Percentiles rank a stretch among this genome's conserved stretches.
phyloP scores from a whole-genome alignment of 176 grass and related monocot species.

The Ampelocalamus luodianensis region DNA sequence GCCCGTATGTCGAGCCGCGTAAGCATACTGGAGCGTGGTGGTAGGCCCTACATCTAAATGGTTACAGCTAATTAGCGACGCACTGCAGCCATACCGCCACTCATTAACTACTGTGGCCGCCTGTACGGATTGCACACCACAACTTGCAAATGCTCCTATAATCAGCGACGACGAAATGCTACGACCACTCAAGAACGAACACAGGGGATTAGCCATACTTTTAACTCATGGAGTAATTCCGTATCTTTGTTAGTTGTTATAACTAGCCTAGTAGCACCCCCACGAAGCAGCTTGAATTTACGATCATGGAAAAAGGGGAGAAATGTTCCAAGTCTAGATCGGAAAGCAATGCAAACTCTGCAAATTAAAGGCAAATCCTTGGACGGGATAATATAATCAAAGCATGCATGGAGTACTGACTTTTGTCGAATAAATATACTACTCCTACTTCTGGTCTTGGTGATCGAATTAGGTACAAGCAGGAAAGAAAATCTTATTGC shows the following conservation, averaged over 20 bases:
- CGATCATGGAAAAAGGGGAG: not conserved
- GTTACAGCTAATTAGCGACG: not conserved
- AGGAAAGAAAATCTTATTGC: not conserved
- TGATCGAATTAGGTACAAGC: slow-evolving; percentile 44
- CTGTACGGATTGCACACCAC: not conserved
- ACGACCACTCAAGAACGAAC: not conserved
- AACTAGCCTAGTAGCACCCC: no score
- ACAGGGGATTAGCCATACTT: not conserved
- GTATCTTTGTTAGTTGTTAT: not conserved
- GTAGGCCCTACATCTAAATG: not conserved
- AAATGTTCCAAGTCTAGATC: not conserved
- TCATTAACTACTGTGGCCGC: not conserved
- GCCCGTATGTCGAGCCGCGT: not conserved
- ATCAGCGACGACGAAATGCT: not conserved
- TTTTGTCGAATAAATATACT: not conserved
- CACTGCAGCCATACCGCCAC: not conserved
- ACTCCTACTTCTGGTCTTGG: not conserved
- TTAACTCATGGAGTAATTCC: not conserved
- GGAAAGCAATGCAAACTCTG: not conserved
- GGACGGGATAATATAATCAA: slow-evolving; percentile 48
- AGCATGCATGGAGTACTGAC: not conserved
- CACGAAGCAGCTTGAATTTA: not conserved
- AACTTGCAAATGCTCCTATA: not conserved
- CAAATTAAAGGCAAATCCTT: slow-evolving; percentile 40
- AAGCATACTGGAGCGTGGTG: not conserved